Percentiles rank a stretch among this genome's conserved stretches.
phyloP scores from a whole-genome alignment of 805 yeast genomes.

The Myxozyma geophila region DNA sequence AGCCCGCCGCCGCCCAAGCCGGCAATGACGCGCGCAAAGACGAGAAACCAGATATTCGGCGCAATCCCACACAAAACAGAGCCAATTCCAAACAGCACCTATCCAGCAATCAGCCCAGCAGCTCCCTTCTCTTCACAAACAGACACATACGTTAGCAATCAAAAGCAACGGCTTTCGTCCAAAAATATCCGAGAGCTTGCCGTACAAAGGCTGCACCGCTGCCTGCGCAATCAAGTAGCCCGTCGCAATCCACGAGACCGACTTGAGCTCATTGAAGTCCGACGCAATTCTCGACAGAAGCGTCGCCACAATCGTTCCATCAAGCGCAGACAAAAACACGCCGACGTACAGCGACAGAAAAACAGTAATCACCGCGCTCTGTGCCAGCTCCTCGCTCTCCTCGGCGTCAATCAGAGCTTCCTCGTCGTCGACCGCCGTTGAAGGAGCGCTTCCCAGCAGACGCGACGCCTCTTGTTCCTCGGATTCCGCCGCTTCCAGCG shows the following conservation, averaged over 20 bases:
- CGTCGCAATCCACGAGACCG: conserved; percentile 74
- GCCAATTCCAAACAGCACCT: conserved; percentile 54
- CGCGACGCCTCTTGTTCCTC: conserved; percentile 17
- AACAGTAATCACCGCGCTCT: conserved; percentile 16
- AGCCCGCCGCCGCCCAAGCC: conserved; percentile 95
- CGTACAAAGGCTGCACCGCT: conserved; percentile 77
- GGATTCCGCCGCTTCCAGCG: background rate
- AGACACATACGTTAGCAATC: conserved; percentile 48
- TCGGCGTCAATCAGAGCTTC: conserved; percentile 26
- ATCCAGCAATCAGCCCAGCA: conserved; percentile 30
- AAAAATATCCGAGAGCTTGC: conserved; percentile 67
- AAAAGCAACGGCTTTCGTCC: conserved; percentile 51
- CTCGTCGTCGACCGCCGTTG: conserved; percentile 9
- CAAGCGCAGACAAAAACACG: conserved; percentile 55
- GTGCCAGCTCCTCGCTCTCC: conserved; percentile 20
- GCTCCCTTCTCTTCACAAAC: background rate
- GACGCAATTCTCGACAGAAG: conserved; percentile 61
- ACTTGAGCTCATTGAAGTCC: conserved; percentile 57
- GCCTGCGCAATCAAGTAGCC: conserved; percentile 70
- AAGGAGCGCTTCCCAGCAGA: conserved; percentile 2
- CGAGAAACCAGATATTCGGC: conserved; percentile 46
- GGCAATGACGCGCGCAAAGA: conserved; percentile 62
- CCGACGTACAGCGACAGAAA: conserved; percentile 45
- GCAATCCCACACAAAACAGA: conserved; percentile 55
- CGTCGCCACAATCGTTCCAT: conserved; percentile 61